Conservation (phyloP, 2,329 filamentous ascomycete species). For the Lachnellula hyalina region DNA sequence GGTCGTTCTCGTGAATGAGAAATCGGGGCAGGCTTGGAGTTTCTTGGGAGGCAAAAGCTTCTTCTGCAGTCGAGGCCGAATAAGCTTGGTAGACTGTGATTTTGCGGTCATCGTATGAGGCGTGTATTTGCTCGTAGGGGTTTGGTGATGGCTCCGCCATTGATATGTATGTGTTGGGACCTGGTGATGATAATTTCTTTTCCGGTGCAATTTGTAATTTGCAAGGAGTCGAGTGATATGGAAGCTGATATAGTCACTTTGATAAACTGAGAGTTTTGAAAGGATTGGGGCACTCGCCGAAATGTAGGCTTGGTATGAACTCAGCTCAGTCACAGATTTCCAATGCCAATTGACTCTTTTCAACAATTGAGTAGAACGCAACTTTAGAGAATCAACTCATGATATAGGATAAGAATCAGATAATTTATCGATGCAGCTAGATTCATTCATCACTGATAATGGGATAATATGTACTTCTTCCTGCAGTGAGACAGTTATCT, state of each 20-base stretch:
- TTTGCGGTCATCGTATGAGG: conserved; percentile 42
- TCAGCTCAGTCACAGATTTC: too few species aligned
- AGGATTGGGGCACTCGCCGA: neutral
- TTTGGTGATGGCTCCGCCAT: neutral
- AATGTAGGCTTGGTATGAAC: neutral
- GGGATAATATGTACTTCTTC: too few species aligned
- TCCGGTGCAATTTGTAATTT: too few species aligned
- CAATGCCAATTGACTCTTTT: too few species aligned
- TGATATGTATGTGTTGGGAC: neutral
- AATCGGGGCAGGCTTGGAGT: conserved; percentile 48
- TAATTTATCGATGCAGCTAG: too few species aligned
- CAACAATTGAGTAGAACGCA: too few species aligned
- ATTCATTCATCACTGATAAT: too few species aligned
- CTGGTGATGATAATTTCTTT: too few species aligned
- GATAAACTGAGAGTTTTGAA: neutral
- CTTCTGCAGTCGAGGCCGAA: conserved; percentile 44
- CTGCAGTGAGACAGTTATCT: too few species aligned
- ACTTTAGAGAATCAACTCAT: too few species aligned
- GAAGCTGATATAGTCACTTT: neutral
- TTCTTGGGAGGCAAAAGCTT: conserved; percentile 47
- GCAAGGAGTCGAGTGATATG: too few species aligned
- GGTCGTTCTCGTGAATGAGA: conserved; percentile 52
- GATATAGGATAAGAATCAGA: too few species aligned
- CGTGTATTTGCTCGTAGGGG: conserved; percentile 48
- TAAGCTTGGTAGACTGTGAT: conserved; percentile 62